Conservation (phyloP, 805 yeast species). For the Monosporozyma solicola region DNA sequence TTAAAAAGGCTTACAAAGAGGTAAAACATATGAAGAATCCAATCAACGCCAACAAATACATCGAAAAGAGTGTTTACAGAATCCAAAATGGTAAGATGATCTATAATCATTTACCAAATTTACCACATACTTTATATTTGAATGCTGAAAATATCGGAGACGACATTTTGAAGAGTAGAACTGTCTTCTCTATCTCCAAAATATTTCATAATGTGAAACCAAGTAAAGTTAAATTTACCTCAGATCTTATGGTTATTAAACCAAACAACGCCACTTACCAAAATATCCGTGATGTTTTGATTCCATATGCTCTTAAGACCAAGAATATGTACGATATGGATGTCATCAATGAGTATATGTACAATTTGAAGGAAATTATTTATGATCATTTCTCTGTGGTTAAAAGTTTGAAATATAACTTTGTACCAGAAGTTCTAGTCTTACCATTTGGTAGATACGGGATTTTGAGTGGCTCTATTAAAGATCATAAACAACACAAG, state of each 20-base stretch:
- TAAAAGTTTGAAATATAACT: conserved; percentile 16
- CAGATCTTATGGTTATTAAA: conserved; percentile 51
- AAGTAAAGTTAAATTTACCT: conserved; percentile 29
- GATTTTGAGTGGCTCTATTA: conserved; percentile 23
- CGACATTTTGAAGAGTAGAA: conserved; percentile 21
- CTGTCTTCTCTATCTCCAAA: conserved; percentile 15
- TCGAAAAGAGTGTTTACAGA: conserved; percentile 17
- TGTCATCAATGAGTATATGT: conserved; percentile 23
- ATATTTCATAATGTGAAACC: conserved; percentile 12
- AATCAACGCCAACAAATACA: conserved; percentile 17
- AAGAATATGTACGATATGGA: conserved; percentile 25
- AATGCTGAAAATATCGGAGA: conserved; percentile 22
- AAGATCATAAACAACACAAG: conserved; percentile 15
- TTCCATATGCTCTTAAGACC: conserved; percentile 14
- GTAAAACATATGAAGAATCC: conserved; percentile 13
- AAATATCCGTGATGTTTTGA: conserved; percentile 12
- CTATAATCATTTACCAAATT: conserved; percentile 34
- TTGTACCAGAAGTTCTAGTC: conserved; percentile 22
- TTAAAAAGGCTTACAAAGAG: conserved; percentile 14
- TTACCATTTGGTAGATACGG: conserved; percentile 28
- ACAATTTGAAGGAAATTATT: conserved; percentile 20
- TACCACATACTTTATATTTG: conserved; percentile 20
- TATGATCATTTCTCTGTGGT: conserved; percentile 24
- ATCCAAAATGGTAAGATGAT: conserved; percentile 19
- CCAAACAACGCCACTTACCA: conserved; percentile 34